Base-by-base conservation (phyloP, 805 yeast genomes). In the Zygotorulaspora florentina region DNA sequence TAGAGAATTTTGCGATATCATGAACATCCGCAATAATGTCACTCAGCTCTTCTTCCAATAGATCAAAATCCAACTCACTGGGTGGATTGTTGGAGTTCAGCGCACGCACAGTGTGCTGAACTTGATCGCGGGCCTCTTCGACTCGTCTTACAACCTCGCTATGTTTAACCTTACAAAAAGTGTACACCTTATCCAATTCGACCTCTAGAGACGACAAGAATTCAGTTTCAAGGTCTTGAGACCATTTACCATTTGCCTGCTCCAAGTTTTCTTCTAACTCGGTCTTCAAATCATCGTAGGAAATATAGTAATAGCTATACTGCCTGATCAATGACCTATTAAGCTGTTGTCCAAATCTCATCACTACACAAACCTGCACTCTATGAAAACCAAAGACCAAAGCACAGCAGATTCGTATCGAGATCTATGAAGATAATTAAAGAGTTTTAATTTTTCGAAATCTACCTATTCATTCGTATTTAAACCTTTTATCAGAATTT, bases 11-110 rank as follows among this genome's bases (percentile, higher is more conserved):
- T 54, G 96, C 96, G 59, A 93, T 76, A 66, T 93, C 99, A 62
- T 93, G 97, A 37, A 93, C 96, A 69, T 90, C 97, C 17, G 97
- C 96, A 67, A 93, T 90, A 57, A 93, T 83, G 57, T 90, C 96
- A 46, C 83, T 76, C 47, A 85, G 68, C 55, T 84, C 90, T 49
- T 83, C 85, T 64, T 86, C 93, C 44, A 85, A 68, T 45, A 79
- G 83, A 54, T 82, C 84, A 55, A 83, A 86, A 60, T 82, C 87
- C 57, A 81, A 76, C 61, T 83, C 86, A 50, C 72, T 64, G n/a
- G 76, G 73, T 1, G 80, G 77, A 25, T 52, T 64, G 56, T 68
- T 76, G 1, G 74, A 56, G 39, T 76, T 76, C 30, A 81, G 70
- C 8, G 77, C 76, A 31, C 75, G 74, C 15, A 85, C 83, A 10